phyloP scores from a whole-genome alignment of 2,329 filamentous ascomycete genomes.

The Venturia nashicola region DNA sequence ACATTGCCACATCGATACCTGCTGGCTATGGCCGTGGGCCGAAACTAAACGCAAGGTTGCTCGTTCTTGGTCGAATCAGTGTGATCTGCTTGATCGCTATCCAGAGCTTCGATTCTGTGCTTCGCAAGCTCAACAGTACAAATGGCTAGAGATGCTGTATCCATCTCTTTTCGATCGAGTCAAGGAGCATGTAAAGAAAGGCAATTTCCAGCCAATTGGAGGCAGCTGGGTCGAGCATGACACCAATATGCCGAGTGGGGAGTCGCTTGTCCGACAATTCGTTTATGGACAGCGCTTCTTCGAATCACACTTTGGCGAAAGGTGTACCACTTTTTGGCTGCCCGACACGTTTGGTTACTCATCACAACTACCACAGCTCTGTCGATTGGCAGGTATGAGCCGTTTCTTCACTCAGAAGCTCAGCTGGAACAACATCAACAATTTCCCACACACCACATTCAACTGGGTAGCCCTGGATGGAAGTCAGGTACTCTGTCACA shows the following conservation, averaged over 20 bases:
- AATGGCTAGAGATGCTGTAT: conserved; percentile 88
- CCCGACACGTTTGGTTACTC: conserved; percentile 98
- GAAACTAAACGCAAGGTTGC: conserved; percentile 96
- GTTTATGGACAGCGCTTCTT: conserved; percentile 93
- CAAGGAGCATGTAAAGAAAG: conserved; percentile 79
- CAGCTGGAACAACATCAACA: conserved; percentile 99
- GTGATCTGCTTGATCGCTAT: conserved; percentile 87
- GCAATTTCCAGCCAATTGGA: conserved; percentile 86
- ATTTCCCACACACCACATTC: conserved; percentile 96
- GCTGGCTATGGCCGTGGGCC: conserved; percentile 97
- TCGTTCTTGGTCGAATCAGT: conserved; percentile 93
- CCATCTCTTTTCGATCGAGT: conserved; percentile 82
- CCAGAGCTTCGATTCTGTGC: conserved; percentile 86
- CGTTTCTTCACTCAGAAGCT: conserved; percentile 97
- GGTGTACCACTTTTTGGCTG: conserved; percentile 90
- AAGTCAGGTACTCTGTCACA: conserved; percentile 93
- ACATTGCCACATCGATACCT: conserved; percentile 95
- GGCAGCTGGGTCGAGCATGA: conserved; percentile 99
- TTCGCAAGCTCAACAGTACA: conserved; percentile 94
- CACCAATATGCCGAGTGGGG: conserved; percentile 91
- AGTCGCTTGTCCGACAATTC: conserved; percentile 89
- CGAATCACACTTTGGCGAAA: conserved; percentile 78
- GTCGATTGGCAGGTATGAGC: conserved; percentile 86
- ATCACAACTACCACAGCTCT: conserved; percentile 85
- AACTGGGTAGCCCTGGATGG: conserved; percentile 96